Percentiles rank a stretch among this genome's conserved stretches.
phyloP scores from a whole-genome alignment of 148 eudicot species.

The Pharnaceum exiguum region DNA sequence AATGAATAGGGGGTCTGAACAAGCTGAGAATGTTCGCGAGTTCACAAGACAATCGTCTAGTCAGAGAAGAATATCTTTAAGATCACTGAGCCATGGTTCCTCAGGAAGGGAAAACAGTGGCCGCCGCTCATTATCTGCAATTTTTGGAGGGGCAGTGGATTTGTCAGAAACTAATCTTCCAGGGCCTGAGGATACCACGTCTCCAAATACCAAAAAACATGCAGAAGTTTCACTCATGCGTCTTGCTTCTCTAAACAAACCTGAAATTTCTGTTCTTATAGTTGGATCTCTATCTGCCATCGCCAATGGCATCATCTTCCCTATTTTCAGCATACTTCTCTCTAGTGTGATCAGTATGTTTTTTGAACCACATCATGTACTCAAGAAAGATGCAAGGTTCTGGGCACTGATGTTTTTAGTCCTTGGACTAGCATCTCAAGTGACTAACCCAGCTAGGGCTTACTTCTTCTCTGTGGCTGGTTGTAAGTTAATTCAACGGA shows the following conservation, averaged over 20 bases:
- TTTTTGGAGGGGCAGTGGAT: slow-evolving; percentile 42
- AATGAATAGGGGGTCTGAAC: slow-evolving; percentile 26
- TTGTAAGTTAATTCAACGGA: slow-evolving; percentile 19
- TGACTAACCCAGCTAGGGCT: slow-evolving; percentile 17
- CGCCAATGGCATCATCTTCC: slow-evolving; percentile 19
- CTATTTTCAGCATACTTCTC: slow-evolving; percentile 22
- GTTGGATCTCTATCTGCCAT: slow-evolving; percentile 20
- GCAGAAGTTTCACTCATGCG: slow-evolving; percentile 24
- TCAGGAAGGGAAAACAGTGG: slow-evolving; percentile 37
- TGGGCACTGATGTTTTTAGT: slow-evolving; percentile 27
- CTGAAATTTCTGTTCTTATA: slow-evolving; percentile 22
- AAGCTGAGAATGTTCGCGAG: slow-evolving; percentile 13
- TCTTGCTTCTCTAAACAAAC: slow-evolving; percentile 23
- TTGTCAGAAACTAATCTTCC: slow-evolving; percentile 11
- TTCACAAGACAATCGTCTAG: slow-evolving; percentile 35
- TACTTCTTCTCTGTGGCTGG: slow-evolving; percentile 28
- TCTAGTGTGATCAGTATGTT: slow-evolving; percentile 27
- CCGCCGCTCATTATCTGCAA: slow-evolving; percentile 28
- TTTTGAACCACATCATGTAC: slow-evolving; percentile 13
- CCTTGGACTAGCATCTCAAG: slow-evolving; percentile 18
- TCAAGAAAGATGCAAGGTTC: slow-evolving; percentile 19
- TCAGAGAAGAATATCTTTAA: slow-evolving; percentile 33
- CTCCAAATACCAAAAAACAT: slow-evolving; percentile 18
- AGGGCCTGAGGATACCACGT: slow-evolving; percentile 8
- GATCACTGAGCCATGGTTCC: slow-evolving; percentile 52